Conservation (phyloP, 2,329 filamentous ascomycete genomes). For the Anthostomella pinea region DNA sequence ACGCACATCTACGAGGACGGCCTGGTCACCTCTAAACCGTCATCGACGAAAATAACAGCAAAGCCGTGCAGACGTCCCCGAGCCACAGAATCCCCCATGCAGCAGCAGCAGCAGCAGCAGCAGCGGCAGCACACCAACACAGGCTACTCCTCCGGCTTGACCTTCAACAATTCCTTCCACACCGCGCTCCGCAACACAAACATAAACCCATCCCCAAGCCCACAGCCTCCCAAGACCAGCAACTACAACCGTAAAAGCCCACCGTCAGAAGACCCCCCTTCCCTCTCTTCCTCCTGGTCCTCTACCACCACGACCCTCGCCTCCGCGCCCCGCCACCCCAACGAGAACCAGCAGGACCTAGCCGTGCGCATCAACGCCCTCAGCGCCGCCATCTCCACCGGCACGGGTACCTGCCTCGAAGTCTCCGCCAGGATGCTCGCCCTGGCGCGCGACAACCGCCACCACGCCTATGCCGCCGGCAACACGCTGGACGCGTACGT, state of each 20-base stretch:
- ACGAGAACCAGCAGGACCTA: neutral
- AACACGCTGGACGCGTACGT: constrained; percentile 13
- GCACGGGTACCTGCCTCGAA: constrained; percentile 10
- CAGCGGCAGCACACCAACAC: no score
- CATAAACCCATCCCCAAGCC: no score
- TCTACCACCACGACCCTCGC: neutral
- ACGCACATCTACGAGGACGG: neutral
- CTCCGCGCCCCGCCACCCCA: neutral
- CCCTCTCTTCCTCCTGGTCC: neutral
- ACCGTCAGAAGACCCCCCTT: no score
- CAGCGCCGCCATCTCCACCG: neutral
- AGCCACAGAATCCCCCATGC: neutral
- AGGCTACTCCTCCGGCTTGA: no score
- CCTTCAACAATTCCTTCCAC: no score
- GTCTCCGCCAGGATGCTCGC: constrained; percentile 12
- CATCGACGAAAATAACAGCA: neutral
- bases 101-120: neutral
- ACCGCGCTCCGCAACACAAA: no score
- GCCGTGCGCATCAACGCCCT: constrained; percentile 4
- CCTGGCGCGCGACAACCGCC: constrained; percentile 15
- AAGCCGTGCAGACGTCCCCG: neutral
- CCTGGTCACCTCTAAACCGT: neutral
- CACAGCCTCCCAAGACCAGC: neutral
- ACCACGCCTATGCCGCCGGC: constrained; percentile 8
- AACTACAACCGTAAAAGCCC: no score